Evolutionary conservation across 148 eudicot species (phyloP).

Genomic region (Chenopodium suecicum): DNA sequence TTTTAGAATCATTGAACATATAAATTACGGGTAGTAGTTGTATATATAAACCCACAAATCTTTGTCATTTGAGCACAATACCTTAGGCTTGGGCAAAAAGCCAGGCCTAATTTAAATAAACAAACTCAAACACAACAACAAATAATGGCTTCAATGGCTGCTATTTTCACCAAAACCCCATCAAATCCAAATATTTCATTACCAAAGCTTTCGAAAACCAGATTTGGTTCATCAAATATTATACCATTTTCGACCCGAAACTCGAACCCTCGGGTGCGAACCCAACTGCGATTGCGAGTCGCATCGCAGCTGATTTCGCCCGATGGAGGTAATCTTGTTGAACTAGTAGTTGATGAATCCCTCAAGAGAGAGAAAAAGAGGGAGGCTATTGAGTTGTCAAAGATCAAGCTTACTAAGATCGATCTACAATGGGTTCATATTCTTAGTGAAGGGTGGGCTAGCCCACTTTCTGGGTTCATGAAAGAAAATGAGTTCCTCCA

Average conservation of each 20-base stretch:
- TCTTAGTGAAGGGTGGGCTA: constrained; percentile 96
- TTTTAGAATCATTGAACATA: no score
- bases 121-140: not conserved
- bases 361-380: constrained; percentile 30
- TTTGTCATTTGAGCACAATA: not conserved
- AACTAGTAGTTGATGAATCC: constrained; percentile 43
- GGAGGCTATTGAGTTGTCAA: constrained; percentile 38
- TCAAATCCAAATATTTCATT: not conserved
- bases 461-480: constrained; percentile 90
- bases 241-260: constrained; percentile 20
- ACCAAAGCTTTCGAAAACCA: constrained; percentile 22
- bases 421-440: constrained; percentile 92
- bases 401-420: constrained; percentile 50
- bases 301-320: constrained; percentile 60
- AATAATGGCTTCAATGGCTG: constrained; percentile 63
- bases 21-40: not conserved
- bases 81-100: constrained; percentile 19
- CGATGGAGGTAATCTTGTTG: constrained; percentile 74
- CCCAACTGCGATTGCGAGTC: constrained; percentile 26
- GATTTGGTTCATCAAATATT: constrained; percentile 14
- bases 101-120: constrained; percentile 6
- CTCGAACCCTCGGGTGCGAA: not conserved
- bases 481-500: constrained; percentile 96
- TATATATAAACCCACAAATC: not conserved
- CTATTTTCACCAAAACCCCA: constrained; percentile 30